Base-by-base conservation (phyloP, 2,329 filamentous ascomycete genomes). In the Cercospora nicotianae region DNA sequence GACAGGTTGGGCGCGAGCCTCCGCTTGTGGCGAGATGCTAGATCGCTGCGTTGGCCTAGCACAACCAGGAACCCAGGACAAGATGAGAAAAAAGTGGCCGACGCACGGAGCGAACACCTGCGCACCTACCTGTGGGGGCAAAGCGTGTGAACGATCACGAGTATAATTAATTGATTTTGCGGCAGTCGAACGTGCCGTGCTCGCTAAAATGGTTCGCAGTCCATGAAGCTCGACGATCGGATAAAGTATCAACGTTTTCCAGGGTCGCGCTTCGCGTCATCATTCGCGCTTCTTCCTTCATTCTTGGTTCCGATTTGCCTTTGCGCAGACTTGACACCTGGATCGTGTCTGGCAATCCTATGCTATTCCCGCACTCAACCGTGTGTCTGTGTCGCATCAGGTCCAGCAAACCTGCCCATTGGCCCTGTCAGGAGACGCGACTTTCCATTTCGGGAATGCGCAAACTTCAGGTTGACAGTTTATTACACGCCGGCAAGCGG, bases 211-310 rank as follows among this genome's bases (percentile, higher is more conserved):
- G 33, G 30, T 30, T n/a, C 30, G 30, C 5, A 13, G 58, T n/a
- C 45, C 23, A 20, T 55, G 23, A 26, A 53, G 42, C 60, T 63
- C 39, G 20, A 33, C 23, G 28, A 55, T 28, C 31, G 28, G n/a
- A 45, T 53, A 18, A 48, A 63, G 58, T 26, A 20, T 42, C 31
- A n/a, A 60, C 48, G 36, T n/a, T 36, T 33, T 53, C n/a, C 60
- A 63, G 60, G 60, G 60, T 53, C 61, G 45, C 48, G 48, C 48
- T 28, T 55, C 48, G 23, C 48, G 23, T 55, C 48, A 55, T 55
- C 23, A 28, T n/a, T 55, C 48, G 48, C 23, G 48, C 23, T 55
- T 28, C 23, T 55, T 28, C 20, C 48, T n/a, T 16, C 20, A 16
- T n/a, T 23, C 12, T 28, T 55, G 48, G 48, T 55, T 55, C 48